Evolutionary conservation across 1,139 yeast species (phyloP), one percentile per base, ranked within the genome.

Genomic region (Debaryomyces psychrophilus): DNA sequence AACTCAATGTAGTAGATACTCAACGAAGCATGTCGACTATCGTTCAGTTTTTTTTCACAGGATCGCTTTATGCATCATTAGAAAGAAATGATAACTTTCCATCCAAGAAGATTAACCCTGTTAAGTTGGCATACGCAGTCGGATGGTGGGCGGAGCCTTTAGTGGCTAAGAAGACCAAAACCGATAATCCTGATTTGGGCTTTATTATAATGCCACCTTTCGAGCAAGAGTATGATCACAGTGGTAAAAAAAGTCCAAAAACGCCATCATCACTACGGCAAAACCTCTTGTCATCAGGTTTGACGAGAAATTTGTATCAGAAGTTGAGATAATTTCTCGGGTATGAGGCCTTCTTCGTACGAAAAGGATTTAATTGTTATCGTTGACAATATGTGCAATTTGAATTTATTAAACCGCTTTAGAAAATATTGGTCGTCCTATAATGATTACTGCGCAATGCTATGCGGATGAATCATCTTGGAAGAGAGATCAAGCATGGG

Each of bases 401-500:
- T 63, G 42, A 58, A 56, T 36, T 48, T 63, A 51, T 54, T 63
- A 17, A 43, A 62, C 43, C 66, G 60, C 28, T 52, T 62, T 41
- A 52, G 66, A 45, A 48, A 53, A 4, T 60, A 60, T 18, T 57
- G 59, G 55, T 60, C 65, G 2, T 50, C 54, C 9, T 60, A 60
- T 42, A 67, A 63, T 46, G 51, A 60, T 26, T 45, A 63, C 67
- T 25, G 53, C 56, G 26, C 67, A 63, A 45, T 67, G 67, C 6
- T 62, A 54, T 41, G 52, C 47, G 6, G 64, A 63, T 45, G 64
- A 60, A n/a, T 46, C 59, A 9, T 50, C 58, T 28, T 63, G 67
- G 67, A 49, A 61, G 8, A 55, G 67, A 12, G 67, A 66, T 9
- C 65, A 61, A 48, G 59, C 66, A 2, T 62, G 67, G 67, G 64